phyloP scores from a whole-genome alignment of 1,139 yeast species.

The Starmera stellimalicola region DNA sequence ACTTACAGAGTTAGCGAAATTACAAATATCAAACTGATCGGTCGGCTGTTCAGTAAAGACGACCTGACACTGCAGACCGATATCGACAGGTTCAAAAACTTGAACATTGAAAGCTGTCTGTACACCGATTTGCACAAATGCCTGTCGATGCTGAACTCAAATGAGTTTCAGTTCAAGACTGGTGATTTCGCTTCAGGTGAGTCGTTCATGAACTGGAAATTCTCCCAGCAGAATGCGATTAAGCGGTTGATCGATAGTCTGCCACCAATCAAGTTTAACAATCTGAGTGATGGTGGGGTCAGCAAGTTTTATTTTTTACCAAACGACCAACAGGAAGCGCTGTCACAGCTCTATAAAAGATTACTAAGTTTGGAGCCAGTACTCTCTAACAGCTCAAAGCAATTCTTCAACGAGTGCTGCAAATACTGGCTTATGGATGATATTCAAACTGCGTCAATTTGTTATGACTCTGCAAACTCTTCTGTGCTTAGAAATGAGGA shows the following conservation, averaged over 20 bases:
- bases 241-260: conserved; percentile 31
- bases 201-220: conserved; percentile 46
- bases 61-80: conserved; percentile 39
- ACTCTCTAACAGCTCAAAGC: conserved; percentile 29
- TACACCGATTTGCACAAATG: conserved; percentile 37
- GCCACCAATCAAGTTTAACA: conserved; percentile 26
- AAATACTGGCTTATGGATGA: conserved; percentile 54
- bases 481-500: conserved; percentile 28
- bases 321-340: conserved; percentile 24
- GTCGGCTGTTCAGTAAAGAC: conserved; percentile 33
- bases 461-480: conserved; percentile 45
- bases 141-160: conserved; percentile 22
- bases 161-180: conserved; percentile 31
- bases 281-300: conserved; percentile 24
- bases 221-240: conserved; percentile 31
- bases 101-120: conserved; percentile 34
- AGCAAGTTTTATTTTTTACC: conserved; percentile 36
- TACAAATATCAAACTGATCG: conserved; percentile 32
- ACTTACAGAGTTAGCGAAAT: conserved; percentile 42
- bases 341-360: conserved; percentile 24
- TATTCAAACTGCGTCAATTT: conserved; percentile 41
- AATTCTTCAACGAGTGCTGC: conserved; percentile 36
- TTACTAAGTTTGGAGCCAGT: conserved; percentile 25
- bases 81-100: conserved; percentile 31
- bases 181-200: conserved; percentile 33